Evolutionary conservation across 2,329 filamentous ascomycete species (phyloP).

Genomic region (Fusarium sp.): DNA sequence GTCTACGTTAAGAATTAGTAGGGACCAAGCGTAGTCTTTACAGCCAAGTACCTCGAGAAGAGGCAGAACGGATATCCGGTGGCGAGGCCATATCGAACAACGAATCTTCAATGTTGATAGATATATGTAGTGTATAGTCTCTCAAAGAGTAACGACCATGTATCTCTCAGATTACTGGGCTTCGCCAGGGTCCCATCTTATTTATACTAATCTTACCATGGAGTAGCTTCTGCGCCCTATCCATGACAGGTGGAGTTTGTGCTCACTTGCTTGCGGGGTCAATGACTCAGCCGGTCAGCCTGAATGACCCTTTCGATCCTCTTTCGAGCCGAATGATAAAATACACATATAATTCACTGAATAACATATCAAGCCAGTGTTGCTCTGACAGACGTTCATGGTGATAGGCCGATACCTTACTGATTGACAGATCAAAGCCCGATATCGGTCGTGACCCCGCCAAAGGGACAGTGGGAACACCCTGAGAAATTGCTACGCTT

Average conservation of each 20-base stretch:
- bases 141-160: not conserved
- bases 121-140: not conserved
- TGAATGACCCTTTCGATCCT: not conserved
- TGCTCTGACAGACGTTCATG: rapidly evolving
- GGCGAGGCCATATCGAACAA: not conserved
- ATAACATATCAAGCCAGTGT: not conserved
- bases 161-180: not conserved
- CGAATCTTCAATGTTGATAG: too few relatives aligned
- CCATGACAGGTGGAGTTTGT: not conserved
- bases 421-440: too few relatives aligned
- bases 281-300: not conserved
- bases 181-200: too few relatives aligned
- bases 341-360: too few relatives aligned
- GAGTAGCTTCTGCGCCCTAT: not conserved
- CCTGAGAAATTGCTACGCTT: too few relatives aligned
- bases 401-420: not conserved
- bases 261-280: not conserved
- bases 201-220: not conserved
- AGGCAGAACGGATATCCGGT: not conserved
- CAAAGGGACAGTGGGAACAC: not conserved
- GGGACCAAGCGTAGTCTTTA: too few relatives aligned
- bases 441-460: too few relatives aligned
- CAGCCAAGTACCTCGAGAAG: not conserved
- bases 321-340: not conserved
- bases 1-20: not conserved